phyloP scores from a whole-genome alignment of 2,329 filamentous ascomycete genomes.

The Fusarium algeriense region DNA sequence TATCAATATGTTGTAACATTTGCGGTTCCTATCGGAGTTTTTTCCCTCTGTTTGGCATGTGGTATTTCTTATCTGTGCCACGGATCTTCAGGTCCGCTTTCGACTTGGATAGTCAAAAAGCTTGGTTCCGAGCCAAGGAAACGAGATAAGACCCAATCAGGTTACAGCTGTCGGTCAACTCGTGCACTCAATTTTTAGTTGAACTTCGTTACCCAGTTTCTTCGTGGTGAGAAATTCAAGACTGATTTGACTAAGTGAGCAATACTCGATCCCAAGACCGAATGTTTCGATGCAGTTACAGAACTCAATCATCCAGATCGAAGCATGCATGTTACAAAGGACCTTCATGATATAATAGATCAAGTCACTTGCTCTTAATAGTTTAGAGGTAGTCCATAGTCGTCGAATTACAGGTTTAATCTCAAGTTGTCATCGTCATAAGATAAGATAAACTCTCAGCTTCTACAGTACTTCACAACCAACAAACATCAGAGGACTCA shows the following conservation, averaged over 20 bases:
- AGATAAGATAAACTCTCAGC: neutral
- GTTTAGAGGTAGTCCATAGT: neutral
- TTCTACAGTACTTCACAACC: neutral
- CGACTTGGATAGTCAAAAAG: constrained; percentile 31
- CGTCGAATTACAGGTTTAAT: neutral
- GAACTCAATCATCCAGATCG: neutral
- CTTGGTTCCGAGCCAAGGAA: constrained; percentile 12
- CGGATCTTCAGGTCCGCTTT: constrained; percentile 35
- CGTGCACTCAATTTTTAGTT: neutral
- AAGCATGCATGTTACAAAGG: neutral
- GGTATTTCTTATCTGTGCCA: constrained; percentile 13
- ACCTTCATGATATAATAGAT: neutral
- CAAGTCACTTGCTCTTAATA: neutral
- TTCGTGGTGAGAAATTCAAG: neutral
- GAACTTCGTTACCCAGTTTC: constrained; percentile 7
- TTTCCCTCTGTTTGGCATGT: constrained; percentile 2
- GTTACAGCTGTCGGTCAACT: neutral
- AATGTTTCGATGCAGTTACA: neutral
- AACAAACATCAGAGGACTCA: neutral
- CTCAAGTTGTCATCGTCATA: constrained; percentile 1
- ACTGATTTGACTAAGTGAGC: neutral
- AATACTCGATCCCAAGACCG: neutral
- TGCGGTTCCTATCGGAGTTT: constrained; percentile 7
- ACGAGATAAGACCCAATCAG: constrained; percentile 22
- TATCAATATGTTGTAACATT: constrained; percentile 2